phyloP scores from a whole-genome alignment of 768 basidiomycete genomes.

The Hypholoma sublateritium region DNA sequence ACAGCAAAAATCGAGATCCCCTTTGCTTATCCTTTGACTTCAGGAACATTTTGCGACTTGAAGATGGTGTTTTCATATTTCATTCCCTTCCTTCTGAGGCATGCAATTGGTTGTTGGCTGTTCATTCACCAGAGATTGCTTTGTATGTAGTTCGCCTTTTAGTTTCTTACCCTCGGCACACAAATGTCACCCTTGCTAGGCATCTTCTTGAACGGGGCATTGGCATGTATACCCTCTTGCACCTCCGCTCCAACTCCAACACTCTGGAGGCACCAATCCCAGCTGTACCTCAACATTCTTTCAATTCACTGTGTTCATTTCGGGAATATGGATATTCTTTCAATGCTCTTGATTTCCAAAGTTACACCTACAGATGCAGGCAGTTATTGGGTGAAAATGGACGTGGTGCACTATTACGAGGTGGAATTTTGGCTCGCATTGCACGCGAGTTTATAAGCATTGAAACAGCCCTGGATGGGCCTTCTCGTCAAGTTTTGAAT shows the following conservation, averaged over 20 bases:
- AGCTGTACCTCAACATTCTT: too few species aligned
- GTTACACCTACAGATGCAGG: background rate
- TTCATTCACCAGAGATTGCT: conserved; percentile 5
- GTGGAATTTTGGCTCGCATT: conserved; percentile 13
- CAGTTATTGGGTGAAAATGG: background rate
- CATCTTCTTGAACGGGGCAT: too few species aligned
- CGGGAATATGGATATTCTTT: too few species aligned
- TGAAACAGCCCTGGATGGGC: conserved; percentile 8
- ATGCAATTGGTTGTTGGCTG: conserved; percentile 5
- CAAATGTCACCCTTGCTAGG: too few species aligned
- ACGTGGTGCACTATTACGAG: conserved; percentile 12
- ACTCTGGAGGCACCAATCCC: too few species aligned
- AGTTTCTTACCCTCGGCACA: background rate
- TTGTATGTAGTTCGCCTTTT: conserved; percentile 7
- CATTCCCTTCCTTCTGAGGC: background rate
- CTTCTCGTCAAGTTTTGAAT: conserved; percentile 6
- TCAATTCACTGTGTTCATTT: too few species aligned
- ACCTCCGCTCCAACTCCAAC: too few species aligned
- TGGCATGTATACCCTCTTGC: too few species aligned
- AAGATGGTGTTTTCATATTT: conserved; percentile 7
- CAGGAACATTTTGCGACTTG: background rate
- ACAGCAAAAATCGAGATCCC: background rate
- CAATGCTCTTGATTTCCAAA: background rate
- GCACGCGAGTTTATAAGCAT: conserved; percentile 4
- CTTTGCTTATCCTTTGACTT: conserved; percentile 1